A percentile compares a stretch with the other conserved stretches of the same genome.
Evolutionary conservation across 768 basidiomycete genomes (phyloP).

Genomic region (Omphalotus guepiniiformis): DNA sequence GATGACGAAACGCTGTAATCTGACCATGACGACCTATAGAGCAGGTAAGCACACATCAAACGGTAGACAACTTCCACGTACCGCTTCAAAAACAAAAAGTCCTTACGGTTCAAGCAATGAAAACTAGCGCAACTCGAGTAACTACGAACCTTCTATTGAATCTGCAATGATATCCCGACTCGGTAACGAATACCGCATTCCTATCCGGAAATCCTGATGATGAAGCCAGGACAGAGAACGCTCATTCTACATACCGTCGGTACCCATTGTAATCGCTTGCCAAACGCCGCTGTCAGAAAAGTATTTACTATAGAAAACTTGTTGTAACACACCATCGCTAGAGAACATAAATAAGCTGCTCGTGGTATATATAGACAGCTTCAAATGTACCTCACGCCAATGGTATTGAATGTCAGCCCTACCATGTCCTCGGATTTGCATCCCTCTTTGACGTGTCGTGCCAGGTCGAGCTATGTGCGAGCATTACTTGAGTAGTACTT

Average conservation of each 20-base stretch:
- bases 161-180: constrained; percentile 89
- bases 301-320: background rate
- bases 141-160: constrained; percentile 58
- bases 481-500: constrained; percentile 3
- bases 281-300: constrained; percentile 20
- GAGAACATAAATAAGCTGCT: constrained; percentile 1
- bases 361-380: background rate
- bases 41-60: background rate
- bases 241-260: constrained; percentile 52
- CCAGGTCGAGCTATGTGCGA: constrained; percentile 78
- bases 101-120: background rate
- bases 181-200: constrained; percentile 89
- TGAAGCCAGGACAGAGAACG: background rate
- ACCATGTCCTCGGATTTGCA: constrained; percentile 78
- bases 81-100: background rate
- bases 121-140: background rate
- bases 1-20: background rate
- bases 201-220: too few species aligned
- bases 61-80: too few species aligned
- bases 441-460: constrained; percentile 75
- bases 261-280: constrained; percentile 89
- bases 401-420: constrained; percentile 80
- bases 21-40: constrained; percentile 52
- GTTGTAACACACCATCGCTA: constrained; percentile 2
- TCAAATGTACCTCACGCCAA: constrained; percentile 70